These are phyloP conservation scores for Ustilago curta DNA, from an alignment of 1,284 basidiomycete species.

Conservation along the genomic window DNA sequence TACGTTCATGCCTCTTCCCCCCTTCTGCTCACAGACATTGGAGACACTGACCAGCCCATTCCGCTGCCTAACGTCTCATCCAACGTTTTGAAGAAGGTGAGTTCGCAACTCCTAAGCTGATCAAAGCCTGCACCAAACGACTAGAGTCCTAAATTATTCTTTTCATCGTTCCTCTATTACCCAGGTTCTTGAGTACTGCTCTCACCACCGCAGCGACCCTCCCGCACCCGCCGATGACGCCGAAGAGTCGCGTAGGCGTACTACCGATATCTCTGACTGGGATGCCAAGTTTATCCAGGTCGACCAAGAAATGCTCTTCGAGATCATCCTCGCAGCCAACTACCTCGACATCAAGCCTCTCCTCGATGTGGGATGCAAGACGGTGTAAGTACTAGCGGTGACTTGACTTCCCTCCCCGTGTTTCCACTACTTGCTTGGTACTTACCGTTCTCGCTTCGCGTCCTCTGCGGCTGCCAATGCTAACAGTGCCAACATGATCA, in stretches of 20 bases:
- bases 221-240: slow-evolving; percentile 83
- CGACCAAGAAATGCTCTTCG: slow-evolving; percentile 97
- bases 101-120: slow-evolving; percentile 3
- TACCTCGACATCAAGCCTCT: slow-evolving; percentile 99
- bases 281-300: slow-evolving; percentile 95
- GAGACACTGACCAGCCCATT: slow-evolving; percentile 78
- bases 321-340: slow-evolving; percentile 99
- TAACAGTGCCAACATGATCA: slow-evolving; percentile 92
- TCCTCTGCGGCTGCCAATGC: not conserved
- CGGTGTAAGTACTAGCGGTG: slow-evolving; percentile 74
- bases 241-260: slow-evolving; percentile 93
- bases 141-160: not conserved
- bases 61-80: slow-evolving; percentile 97
- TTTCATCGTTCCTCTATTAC: not conserved
- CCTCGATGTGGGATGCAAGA: slow-evolving; percentile 99
- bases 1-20: not conserved
- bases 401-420: no score
- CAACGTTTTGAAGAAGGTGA: slow-evolving; percentile 93
- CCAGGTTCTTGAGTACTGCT: slow-evolving; percentile 98
- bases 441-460: slow-evolving; percentile 1
- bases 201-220: slow-evolving; percentile 96
- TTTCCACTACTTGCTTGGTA: not conserved
- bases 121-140: not conserved
- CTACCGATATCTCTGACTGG: slow-evolving; percentile 98
- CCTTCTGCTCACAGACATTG: slow-evolving; percentile 52